These are phyloP conservation scores for Rosa chinensis DNA, from an alignment of 306 rosid genomes.

Conservation along the genomic window DNA sequence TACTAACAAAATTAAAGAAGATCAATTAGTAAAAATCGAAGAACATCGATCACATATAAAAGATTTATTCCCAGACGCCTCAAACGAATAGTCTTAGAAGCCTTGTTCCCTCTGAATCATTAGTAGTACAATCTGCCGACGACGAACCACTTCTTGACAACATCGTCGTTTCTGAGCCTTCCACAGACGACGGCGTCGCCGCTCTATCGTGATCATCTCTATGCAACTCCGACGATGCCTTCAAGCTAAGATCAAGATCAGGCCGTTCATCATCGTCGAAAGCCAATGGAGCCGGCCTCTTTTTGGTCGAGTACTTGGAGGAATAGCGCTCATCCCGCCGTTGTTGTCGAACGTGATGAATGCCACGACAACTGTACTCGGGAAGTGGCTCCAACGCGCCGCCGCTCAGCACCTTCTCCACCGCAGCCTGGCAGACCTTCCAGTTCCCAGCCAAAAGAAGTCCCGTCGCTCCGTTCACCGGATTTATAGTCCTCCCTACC, in stretches of 20 bases:
- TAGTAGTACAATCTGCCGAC: background rate
- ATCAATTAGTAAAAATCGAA: background rate
- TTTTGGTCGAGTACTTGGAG: constrained; percentile 10
- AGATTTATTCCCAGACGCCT: background rate
- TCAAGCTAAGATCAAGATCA: constrained; percentile 32
- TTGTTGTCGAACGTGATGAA: background rate
- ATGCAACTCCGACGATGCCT: constrained; percentile 24
- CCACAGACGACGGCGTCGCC: constrained; percentile 23
- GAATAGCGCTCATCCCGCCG: background rate
- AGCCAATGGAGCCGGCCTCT: background rate
- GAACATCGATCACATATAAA: background rate
- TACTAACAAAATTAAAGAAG: background rate
- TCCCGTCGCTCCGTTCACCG: constrained; percentile 82
- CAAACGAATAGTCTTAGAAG: constrained; percentile 51
- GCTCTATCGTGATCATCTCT: constrained; percentile 17
- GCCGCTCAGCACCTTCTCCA: constrained; percentile 55
- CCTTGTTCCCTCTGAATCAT: constrained; percentile 28
- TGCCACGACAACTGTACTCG: constrained; percentile 16
- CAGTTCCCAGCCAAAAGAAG: constrained; percentile 72
- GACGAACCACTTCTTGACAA: constrained; percentile 31
- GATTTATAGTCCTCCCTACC: constrained; percentile 77
- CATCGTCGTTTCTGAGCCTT: constrained; percentile 36
- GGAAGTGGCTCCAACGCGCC: constrained; percentile 47
- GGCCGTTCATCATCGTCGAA: background rate
- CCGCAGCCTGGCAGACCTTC: constrained; percentile 73